Percentiles rank a stretch among this genome's conserved stretches.
These are phyloP conservation scores for Boeremia exigua DNA, from an alignment of 2,329 filamentous ascomycete genomes.

Conservation along the genomic window DNA sequence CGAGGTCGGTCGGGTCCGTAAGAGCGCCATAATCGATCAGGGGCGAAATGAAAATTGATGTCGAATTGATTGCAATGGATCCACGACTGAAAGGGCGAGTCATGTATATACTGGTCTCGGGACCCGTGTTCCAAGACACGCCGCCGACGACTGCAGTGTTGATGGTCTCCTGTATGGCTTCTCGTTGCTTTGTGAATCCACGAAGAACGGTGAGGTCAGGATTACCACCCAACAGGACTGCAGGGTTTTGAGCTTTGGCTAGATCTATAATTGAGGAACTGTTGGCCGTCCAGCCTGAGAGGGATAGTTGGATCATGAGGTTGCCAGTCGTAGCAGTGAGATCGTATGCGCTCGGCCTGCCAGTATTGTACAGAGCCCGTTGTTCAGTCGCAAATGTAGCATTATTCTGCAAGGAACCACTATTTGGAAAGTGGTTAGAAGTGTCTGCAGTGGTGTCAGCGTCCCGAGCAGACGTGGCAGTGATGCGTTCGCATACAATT, in stretches of 20 bases:
- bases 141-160: constrained; percentile 22
- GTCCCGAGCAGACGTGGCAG: background rate
- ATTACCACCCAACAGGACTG: constrained; percentile 18
- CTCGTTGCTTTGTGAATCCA: constrained; percentile 37
- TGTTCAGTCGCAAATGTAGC: constrained; percentile 38
- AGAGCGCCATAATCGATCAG: constrained; percentile 5
- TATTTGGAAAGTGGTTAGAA: constrained; percentile 24
- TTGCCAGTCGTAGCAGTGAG: constrained; percentile 29
- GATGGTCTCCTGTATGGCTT: constrained; percentile 17
- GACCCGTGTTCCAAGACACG: constrained; percentile 21
- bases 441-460: constrained; percentile 8
- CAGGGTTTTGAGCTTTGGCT: constrained; percentile 1
- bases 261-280: constrained; percentile 7
- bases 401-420: constrained; percentile 26
- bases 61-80: constrained; percentile 18
- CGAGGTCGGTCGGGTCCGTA: constrained; percentile 20
- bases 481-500: constrained; percentile 22
- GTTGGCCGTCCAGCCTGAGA: constrained; percentile 19
- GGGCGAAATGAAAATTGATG: constrained; percentile 25
- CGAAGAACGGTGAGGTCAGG: constrained; percentile 26
- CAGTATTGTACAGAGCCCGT: constrained; percentile 31
- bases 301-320: constrained; percentile 24
- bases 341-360: constrained; percentile 31
- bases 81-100: constrained; percentile 37
- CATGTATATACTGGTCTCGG: constrained; percentile 22